phyloP scores from a whole-genome alignment of 768 basidiomycete species.

The Kwoniella dejecticola region DNA sequence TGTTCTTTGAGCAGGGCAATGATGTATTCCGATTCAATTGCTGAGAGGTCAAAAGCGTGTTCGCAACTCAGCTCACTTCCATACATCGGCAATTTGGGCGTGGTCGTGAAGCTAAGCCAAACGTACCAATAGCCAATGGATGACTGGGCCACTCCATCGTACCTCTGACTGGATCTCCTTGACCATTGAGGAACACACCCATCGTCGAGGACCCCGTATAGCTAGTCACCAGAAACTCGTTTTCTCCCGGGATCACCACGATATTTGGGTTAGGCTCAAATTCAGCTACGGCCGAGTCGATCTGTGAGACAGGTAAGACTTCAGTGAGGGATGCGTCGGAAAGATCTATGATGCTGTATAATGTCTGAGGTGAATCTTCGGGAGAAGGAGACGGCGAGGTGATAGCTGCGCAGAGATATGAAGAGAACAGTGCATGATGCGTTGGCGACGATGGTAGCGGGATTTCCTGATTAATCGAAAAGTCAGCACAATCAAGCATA shows the following conservation, averaged over 20 bases:
- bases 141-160: constrained; percentile 83
- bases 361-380: constrained; percentile 7
- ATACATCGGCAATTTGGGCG: no score
- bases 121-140: constrained; percentile 74
- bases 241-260: constrained; percentile 67
- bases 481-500: not conserved
- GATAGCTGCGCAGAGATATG: constrained; percentile 48
- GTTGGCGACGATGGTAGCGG: constrained; percentile 51
- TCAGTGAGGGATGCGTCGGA: constrained; percentile 69
- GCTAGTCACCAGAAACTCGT: constrained; percentile 82
- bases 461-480: constrained; percentile 43
- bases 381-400: constrained; percentile 21
- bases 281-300: constrained; percentile 53
- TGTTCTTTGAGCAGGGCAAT: constrained; percentile 75
- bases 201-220: constrained; percentile 80
- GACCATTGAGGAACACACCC: constrained; percentile 80
- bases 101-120: not conserved
- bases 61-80: constrained; percentile 3
- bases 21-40: constrained; percentile 78
- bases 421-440: constrained; percentile 38
- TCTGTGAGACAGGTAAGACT: constrained; percentile 78
- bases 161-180: constrained; percentile 85
- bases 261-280: constrained; percentile 60
- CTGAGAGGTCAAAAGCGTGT: constrained; percentile 57
- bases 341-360: constrained; percentile 78